A percentile compares a stretch with the other conserved stretches of the same genome.
Conservation (phyloP, 2,329 filamentous ascomycete genomes). For the Cercospora beticola region DNA sequence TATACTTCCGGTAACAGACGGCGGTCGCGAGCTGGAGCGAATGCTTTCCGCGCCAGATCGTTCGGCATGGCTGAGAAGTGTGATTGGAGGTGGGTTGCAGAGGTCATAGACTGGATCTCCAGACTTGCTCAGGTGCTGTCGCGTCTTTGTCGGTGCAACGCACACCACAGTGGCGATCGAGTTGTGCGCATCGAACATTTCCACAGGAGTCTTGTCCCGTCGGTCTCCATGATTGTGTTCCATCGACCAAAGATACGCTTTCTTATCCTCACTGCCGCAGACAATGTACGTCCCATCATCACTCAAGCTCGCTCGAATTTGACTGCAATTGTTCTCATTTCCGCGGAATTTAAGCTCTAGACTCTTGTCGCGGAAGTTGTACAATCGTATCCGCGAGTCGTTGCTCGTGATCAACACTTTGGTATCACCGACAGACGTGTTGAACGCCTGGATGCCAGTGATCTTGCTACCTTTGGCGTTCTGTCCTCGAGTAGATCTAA, state of each 20-base stretch:
- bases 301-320: conserved; percentile 85
- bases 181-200: conserved; percentile 87
- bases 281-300: conserved; percentile 85
- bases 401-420: conserved; percentile 92
- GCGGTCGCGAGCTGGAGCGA: conserved; percentile 49
- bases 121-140: conserved; percentile 73
- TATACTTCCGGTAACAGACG: conserved; percentile 44
- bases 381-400: conserved; percentile 86
- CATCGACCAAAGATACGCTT: conserved; percentile 87
- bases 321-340: conserved; percentile 83
- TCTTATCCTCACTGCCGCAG: conserved; percentile 88
- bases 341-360: conserved; percentile 89
- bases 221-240: conserved; percentile 59
- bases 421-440: conserved; percentile 62
- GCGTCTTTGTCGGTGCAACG: conserved; percentile 76
- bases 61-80: conserved; percentile 72
- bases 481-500: conserved; percentile 86
- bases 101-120: conserved; percentile 94
- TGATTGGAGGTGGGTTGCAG: conserved; percentile 91
- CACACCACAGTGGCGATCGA: conserved; percentile 86
- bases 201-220: conserved; percentile 77
- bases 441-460: conserved; percentile 81
- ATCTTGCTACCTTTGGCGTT: conserved; percentile 98
- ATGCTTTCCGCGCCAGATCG: conserved; percentile 40
- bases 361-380: conserved; percentile 80